Evolutionary conservation across 257 asterid species (phyloP), one percentile per base, ranked within the genome.

Genomic region (Thymus quinquecostatus): DNA sequence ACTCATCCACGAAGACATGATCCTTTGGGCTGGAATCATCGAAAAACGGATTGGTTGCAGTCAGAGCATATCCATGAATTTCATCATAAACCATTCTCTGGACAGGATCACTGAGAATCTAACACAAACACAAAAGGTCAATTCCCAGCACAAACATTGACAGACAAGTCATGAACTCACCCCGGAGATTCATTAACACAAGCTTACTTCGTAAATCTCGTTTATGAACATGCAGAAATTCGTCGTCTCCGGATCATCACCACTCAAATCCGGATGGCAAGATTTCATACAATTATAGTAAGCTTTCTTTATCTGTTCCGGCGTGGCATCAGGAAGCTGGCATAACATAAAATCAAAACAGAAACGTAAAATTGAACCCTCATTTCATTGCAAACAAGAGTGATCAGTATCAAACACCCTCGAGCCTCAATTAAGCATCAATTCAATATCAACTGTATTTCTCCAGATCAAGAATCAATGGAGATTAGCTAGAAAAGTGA

Each of bases 261-360:
- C 99, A 80, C 96, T 89, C 83, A 95, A 77, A 80, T 95, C 99
- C 67, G 99, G 99, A 84, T 95, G 99, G 84, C 99, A 95, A 66
- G 95, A 36, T 89, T 95, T 92, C 99, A 95, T 95, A 88, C 99
- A 95, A 83, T 83, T 87, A 61, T 95, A 88, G 54, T 95, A 95
- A n/a, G 99, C 99, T 71, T 88, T 92, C 85, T 95, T 95, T 68
- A 95, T 85, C 81, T 95, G 92, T 78, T 82, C 87, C 8, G 91
- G 92, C n/a, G 99, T 83, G 55, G 99, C 96, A 72, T 95, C 97
- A 0, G 99, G 93, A 78, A 88, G 93, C 99, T 95, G 7, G 34
- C 78, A 48, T 10, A 1, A 33, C 38, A 43, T 32, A 1, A 48
- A 63, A 75, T 66, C 57, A 21, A 53, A 79, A 30, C 13, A 34